Conservation (phyloP, 2,329 filamentous ascomycete species). For the Penicillium sp. region DNA sequence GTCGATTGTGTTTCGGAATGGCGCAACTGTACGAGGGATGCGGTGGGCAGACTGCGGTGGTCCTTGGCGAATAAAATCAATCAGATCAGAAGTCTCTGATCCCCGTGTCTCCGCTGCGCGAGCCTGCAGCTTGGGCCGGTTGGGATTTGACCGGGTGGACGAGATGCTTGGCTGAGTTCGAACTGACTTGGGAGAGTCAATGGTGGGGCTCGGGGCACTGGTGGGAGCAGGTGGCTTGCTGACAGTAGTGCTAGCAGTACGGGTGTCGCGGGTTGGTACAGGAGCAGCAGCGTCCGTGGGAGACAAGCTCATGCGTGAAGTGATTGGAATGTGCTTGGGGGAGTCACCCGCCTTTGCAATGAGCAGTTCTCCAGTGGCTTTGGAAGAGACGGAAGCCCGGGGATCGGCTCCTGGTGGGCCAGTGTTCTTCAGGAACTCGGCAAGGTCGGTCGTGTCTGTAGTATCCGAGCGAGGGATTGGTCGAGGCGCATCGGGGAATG, state of each 20-base stretch:
- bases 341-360: conserved; percentile 20
- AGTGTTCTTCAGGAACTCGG: conserved; percentile 40
- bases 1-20: conserved; percentile 82
- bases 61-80: conserved; percentile 91
- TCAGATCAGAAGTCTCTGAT: conserved; percentile 78
- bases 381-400: conserved; percentile 22
- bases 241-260: conserved; percentile 71
- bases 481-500: conserved; percentile 45
- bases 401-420: conserved; percentile 30
- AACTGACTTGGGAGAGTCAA: conserved; percentile 4
- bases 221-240: conserved; percentile 77
- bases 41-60: conserved; percentile 68
- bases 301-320: conserved; percentile 13
- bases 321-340: conserved; percentile 27
- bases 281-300: conserved; percentile 23
- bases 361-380: conserved; percentile 17
- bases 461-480: conserved; percentile 34
- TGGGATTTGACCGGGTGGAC: conserved; percentile 22
- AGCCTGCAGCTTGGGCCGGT: conserved; percentile 61
- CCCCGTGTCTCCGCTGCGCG: conserved; percentile 66
- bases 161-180: conserved; percentile 17
- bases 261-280: conserved; percentile 68
- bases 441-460: conserved; percentile 38
- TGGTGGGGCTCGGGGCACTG: conserved; percentile 1
- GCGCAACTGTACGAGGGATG: conserved; percentile 79